Base-by-base conservation (phyloP, 2,329 filamentous ascomycete genomes). In the Trichoderma afroharzianum region DNA sequence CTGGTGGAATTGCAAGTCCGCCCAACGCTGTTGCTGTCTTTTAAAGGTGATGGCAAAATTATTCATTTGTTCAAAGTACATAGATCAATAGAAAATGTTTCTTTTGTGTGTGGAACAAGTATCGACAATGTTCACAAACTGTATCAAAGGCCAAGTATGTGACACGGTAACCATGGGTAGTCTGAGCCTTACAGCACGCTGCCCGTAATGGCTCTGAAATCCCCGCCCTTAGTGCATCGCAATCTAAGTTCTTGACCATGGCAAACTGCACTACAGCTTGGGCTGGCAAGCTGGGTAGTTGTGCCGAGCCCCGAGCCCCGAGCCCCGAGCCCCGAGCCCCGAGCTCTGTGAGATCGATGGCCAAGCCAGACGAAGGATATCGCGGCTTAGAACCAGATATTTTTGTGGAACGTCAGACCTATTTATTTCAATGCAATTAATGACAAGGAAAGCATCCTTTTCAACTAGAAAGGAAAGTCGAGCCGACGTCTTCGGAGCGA, bases 31-130 rank as follows among this genome's bases (percentile, higher is more conserved):
- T 53, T 6, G 47, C 47, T 24, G 21, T 53, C 11, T 7, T 53
- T 14, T 53, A 24, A 14, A 24, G 6, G n/a, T 24, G 21, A 53
- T 53, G 0, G 3, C n/a, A 9, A 50, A 21, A 9, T 5, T 50
- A 3, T 11, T 0, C 3, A 1, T 12, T 21, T 21, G 21, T 14
- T 24, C 1, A 12, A 4, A 53, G 21, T 6, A 21, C 3, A 7
- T 53, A 24, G 47, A 53, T 7, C 9, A 21, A 53, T 53, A 14
- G 11, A 53, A 24, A 14, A 24, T 7, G 2, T n/a, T 53, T 12
- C 0, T 24, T 53, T 50, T 14, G 1, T 24, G 0, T 24, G 24
- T 24, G 21, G 9, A 53, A 53, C 3, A 1, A 12, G 0, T 6
- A 14, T 4, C 1, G 21, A 21, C 5, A 53, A 12, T 21, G n/a